These are phyloP conservation scores for Fistulinella cinereoalba DNA, from an alignment of 1,284 basidiomycete species.

Conservation along the genomic window DNA sequence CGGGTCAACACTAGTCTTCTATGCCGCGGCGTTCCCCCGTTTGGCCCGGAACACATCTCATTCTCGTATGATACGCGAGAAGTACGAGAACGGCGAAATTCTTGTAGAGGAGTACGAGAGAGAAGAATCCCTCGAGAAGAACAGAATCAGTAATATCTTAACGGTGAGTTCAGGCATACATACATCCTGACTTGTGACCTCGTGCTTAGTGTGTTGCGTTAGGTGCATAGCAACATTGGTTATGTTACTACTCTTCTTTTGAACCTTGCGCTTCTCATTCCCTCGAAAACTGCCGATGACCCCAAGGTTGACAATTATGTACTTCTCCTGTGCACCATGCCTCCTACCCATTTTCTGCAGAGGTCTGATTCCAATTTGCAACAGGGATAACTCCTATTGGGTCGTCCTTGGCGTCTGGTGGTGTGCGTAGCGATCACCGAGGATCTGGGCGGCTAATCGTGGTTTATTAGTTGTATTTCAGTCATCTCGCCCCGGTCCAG, in stretches of 20 bases:
- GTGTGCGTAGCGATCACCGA: constrained; percentile 51
- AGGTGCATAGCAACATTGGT: constrained; percentile 77
- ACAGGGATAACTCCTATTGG: constrained; percentile 72
- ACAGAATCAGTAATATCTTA: constrained; percentile 81
- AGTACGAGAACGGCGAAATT: constrained; percentile 61
- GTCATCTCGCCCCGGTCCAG: constrained; percentile 69
- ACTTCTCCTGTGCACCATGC: constrained; percentile 51
- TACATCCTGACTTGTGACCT: not conserved
- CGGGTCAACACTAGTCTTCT: constrained; percentile 77
- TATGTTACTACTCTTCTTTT: constrained; percentile 66
- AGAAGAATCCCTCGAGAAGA: constrained; percentile 81
- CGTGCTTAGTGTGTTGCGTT: constrained; percentile 1
- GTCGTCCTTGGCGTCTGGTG: constrained; percentile 74
- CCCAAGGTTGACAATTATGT: constrained; percentile 72
- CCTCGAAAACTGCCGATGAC: constrained; percentile 48
- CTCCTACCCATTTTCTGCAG: not conserved
- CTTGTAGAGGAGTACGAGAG: constrained; percentile 62
- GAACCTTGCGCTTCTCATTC: constrained; percentile 73
- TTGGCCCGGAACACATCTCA: constrained; percentile 77
- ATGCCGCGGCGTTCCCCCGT: constrained; percentile 78
- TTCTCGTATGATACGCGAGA: constrained; percentile 56
- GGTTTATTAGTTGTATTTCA: constrained; percentile 69
- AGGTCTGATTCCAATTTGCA: constrained; percentile 6
- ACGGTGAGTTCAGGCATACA: constrained; percentile 48
- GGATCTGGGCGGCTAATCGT: not conserved